These are phyloP conservation scores for Aurinia saxatilis DNA, from an alignment of 345 rosid species.

Conservation along the genomic window DNA sequence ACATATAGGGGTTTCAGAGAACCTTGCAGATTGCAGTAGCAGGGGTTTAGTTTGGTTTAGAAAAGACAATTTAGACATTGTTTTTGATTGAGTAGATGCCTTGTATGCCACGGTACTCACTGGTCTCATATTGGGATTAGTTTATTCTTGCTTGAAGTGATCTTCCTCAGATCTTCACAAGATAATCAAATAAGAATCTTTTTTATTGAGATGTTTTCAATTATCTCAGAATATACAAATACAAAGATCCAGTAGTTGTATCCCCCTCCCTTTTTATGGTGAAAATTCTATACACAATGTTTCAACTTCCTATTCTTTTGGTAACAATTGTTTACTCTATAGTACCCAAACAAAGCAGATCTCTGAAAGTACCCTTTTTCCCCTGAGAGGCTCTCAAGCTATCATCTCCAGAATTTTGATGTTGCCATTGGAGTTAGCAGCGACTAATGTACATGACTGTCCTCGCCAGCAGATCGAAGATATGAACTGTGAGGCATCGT, in stretches of 20 bases:
- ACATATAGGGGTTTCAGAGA: slow-evolving; percentile 17
- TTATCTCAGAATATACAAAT: slow-evolving; percentile 14
- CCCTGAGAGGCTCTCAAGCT: slow-evolving; percentile 2
- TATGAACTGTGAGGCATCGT: slow-evolving; percentile 63
- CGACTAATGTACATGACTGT: slow-evolving; percentile 66
- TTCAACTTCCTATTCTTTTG: slow-evolving; percentile 7
- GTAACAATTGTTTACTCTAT: slow-evolving; percentile 22
- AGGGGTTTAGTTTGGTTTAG: slow-evolving; percentile 19
- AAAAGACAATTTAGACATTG: slow-evolving; percentile 14
- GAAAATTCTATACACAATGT: slow-evolving; percentile 27
- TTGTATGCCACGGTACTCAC: slow-evolving; percentile 17
- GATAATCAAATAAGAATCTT: background rate
- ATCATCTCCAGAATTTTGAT: slow-evolving; percentile 90
- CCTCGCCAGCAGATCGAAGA: slow-evolving; percentile 91
- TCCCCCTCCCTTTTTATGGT: background rate
- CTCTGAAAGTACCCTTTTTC: background rate
- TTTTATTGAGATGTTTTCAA: background rate
- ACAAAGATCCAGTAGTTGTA: slow-evolving; percentile 20
- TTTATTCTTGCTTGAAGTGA: slow-evolving; percentile 3
- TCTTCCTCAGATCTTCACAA: background rate
- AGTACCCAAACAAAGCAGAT: slow-evolving; percentile 12
- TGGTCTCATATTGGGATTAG: slow-evolving; percentile 3
- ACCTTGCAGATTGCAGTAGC: slow-evolving; percentile 17
- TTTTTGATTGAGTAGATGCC: slow-evolving; percentile 11
- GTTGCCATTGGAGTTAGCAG: slow-evolving; percentile 87